Conservation (phyloP, 352 stramenopile species). For the Pythium aphanidermatum region DNA sequence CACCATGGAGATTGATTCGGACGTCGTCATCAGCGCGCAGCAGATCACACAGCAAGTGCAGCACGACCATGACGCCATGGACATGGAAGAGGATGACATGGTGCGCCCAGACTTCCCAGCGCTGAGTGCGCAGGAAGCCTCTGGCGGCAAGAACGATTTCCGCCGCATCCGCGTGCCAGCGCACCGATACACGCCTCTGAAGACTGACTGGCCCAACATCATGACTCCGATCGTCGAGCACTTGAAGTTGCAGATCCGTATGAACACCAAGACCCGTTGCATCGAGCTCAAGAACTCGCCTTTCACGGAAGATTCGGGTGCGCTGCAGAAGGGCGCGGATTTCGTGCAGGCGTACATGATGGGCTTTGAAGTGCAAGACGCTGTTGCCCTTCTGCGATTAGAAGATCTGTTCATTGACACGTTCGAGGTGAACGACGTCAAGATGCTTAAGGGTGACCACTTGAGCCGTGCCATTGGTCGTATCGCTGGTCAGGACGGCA, state of each 20-base stretch:
- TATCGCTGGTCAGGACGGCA: constrained; percentile 98
- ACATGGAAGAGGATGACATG: constrained; percentile 44
- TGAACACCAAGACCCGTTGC: constrained; percentile 98
- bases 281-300: constrained; percentile 97
- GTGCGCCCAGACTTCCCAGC: constrained; percentile 67
- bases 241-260: constrained; percentile 96
- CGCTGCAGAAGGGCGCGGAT: constrained; percentile 96
- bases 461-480: constrained; percentile 97
- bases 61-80: constrained; percentile 40
- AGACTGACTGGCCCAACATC: constrained; percentile 98
- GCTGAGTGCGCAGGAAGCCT: constrained; percentile 64
- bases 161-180: constrained; percentile 93
- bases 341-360: constrained; percentile 99
- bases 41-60: constrained; percentile 50
- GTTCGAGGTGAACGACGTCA: constrained; percentile 98
- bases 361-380: constrained; percentile 98
- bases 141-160: constrained; percentile 93
- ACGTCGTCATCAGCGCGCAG: constrained; percentile 52
- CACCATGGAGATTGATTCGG: constrained; percentile 69
- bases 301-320: constrained; percentile 91
- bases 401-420: constrained; percentile 99
- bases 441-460: constrained; percentile 98
- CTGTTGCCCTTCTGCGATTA: constrained; percentile 96
- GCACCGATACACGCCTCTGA: constrained; percentile 97
- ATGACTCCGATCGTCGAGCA: constrained; percentile 98